Evolutionary conservation across 2,329 filamentous ascomycete genomes (phyloP).

Genomic region (Thermothelomyces thermophilus): DNA sequence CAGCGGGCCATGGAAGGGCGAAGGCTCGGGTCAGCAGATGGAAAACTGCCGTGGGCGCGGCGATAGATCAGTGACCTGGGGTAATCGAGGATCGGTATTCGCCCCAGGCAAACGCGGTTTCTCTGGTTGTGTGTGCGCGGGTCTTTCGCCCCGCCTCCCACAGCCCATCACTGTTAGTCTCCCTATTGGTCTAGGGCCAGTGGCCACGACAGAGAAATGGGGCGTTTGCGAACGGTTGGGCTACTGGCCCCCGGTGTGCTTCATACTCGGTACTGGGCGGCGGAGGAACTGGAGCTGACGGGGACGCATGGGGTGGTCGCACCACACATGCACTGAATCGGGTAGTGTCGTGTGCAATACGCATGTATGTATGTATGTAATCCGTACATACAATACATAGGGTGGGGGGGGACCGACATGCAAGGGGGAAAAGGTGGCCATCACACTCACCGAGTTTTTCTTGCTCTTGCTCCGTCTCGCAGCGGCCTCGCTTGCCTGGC

Average conservation of each 20-base stretch:
- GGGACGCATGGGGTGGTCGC: not conserved
- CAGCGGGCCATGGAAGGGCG: not conserved
- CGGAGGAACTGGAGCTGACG: no score
- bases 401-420: not conserved
- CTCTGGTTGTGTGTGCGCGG: not conserved
- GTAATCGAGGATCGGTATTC: not conserved
- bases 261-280: no score
- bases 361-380: no score
- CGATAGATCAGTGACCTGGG: not conserved
- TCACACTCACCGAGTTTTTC: not conserved
- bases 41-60: not conserved
- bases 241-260: not conserved
- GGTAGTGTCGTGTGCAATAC: no score
- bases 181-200: constrained; percentile 1
- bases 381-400: no score
- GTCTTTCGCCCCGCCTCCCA: not conserved
- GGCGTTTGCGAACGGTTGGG: not conserved
- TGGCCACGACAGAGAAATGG: constrained; percentile 1
- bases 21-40: not conserved
- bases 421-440: not conserved
- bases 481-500: not conserved
- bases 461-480: not conserved
- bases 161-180: not conserved
- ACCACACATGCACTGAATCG: not conserved
- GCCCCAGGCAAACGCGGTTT: not conserved